Conservation (phyloP, 768 basidiomycete species). For the Tephrocybe sp. region DNA sequence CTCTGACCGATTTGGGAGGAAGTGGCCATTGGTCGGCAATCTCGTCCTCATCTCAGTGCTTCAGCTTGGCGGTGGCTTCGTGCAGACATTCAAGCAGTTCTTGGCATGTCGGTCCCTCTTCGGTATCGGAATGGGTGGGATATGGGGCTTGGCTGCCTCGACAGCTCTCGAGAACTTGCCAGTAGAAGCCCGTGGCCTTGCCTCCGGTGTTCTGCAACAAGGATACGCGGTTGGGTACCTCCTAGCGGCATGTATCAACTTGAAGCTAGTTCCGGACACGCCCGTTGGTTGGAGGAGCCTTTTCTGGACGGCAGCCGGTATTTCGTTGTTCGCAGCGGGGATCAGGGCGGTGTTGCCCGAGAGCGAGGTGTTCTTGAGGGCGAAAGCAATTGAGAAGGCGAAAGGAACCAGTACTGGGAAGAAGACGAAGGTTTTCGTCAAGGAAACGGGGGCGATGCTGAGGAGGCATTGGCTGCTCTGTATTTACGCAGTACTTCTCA, state of each 20-base stretch:
- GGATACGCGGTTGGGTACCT: slow-evolving; percentile 88
- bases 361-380: slow-evolving; percentile 68
- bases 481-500: slow-evolving; percentile 65
- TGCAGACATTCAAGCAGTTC: slow-evolving; percentile 74
- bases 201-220: slow-evolving; percentile 83
- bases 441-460: slow-evolving; percentile 74
- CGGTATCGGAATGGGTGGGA: slow-evolving; percentile 85
- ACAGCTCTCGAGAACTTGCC: slow-evolving; percentile 91
- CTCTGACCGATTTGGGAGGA: slow-evolving; percentile 90
- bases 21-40: slow-evolving; percentile 88
- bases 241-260: slow-evolving; percentile 80
- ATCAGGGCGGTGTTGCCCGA: slow-evolving; percentile 75
- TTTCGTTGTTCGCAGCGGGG: slow-evolving; percentile 67
- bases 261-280: slow-evolving; percentile 55
- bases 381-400: slow-evolving; percentile 53
- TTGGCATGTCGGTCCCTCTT: slow-evolving; percentile 82
- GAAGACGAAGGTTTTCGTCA: slow-evolving; percentile 73
- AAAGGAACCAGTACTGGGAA: slow-evolving; percentile 56
- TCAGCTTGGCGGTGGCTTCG: slow-evolving; percentile 81
- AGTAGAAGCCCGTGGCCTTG: slow-evolving; percentile 81
- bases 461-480: slow-evolving; percentile 80
- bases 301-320: slow-evolving; percentile 78
- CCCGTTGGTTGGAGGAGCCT: slow-evolving; percentile 64
- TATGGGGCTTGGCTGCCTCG: slow-evolving; percentile 83
- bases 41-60: slow-evolving; percentile 69